phyloP scores from a whole-genome alignment of 2,329 filamentous ascomycete species.

The Claviceps lovelessii region DNA sequence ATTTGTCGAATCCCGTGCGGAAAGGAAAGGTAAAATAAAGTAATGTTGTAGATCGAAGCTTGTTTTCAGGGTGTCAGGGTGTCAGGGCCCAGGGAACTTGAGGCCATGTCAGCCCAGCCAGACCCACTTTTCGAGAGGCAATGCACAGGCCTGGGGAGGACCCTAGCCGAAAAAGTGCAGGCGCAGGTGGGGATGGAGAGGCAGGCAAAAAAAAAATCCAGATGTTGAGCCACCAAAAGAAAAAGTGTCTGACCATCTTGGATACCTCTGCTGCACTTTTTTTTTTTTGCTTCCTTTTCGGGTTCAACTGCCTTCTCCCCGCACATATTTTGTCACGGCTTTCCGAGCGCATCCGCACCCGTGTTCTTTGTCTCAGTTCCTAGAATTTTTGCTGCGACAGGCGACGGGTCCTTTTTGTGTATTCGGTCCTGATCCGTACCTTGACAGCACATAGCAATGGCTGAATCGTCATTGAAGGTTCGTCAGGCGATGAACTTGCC shows the following conservation, averaged over 20 bases:
- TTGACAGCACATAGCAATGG: slow-evolving; percentile 19
- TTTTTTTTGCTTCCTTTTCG: not conserved
- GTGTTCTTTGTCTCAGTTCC: not conserved
- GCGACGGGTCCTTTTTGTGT: no score
- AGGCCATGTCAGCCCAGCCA: not conserved
- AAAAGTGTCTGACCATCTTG: slow-evolving; percentile 8
- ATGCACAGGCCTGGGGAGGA: not conserved
- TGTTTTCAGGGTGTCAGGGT: not conserved
- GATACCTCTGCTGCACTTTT: not conserved
- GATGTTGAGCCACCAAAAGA: not conserved
- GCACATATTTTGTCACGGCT: not conserved
- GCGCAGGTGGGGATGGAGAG: not conserved
- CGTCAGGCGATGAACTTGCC: slow-evolving; percentile 18
- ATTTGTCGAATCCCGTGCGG: no score
- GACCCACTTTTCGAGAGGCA: not conserved
- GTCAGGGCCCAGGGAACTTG: no score
- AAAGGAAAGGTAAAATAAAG: no score
- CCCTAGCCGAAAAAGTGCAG: not conserved
- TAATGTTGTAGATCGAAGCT: not conserved
- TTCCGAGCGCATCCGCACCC: not conserved
- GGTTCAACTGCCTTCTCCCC: not conserved
- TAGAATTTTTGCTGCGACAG: not conserved
- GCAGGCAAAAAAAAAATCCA: not conserved
- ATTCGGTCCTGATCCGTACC: not conserved
- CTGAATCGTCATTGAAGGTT: slow-evolving; percentile 33